Conservation (phyloP, 2,329 filamentous ascomycete species). For the Curvularia spicifera region DNA sequence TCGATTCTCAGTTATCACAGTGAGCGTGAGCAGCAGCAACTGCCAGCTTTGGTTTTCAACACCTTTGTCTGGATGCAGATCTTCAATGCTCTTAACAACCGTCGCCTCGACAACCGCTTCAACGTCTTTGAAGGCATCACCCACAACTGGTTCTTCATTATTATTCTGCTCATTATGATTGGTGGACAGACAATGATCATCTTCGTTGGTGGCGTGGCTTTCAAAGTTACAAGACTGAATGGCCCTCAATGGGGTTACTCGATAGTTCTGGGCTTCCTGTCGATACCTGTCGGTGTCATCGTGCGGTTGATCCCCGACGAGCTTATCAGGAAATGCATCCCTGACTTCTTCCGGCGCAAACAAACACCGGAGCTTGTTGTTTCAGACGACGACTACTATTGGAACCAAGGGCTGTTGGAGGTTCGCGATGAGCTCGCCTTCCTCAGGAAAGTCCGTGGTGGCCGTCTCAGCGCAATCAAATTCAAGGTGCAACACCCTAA, state of each 20-base stretch:
- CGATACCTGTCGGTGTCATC: conserved; percentile 80
- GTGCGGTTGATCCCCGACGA: conserved; percentile 84
- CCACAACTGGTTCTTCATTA: conserved; percentile 87
- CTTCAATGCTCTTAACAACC: conserved; percentile 98
- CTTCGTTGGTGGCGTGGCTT: conserved; percentile 81
- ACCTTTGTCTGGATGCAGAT: conserved; percentile 99
- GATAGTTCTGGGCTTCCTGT: conserved; percentile 81
- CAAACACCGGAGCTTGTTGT: conserved; percentile 52
- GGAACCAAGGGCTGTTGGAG: conserved; percentile 74
- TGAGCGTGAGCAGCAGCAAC: conserved; percentile 53
- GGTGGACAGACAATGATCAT: conserved; percentile 89
- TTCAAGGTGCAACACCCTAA: conserved; percentile 78
- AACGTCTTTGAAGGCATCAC: conserved; percentile 92
- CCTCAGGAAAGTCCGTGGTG: conserved; percentile 79
- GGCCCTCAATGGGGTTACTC: conserved; percentile 87
- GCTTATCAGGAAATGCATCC: conserved; percentile 57
- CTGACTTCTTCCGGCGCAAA: conserved; percentile 52
- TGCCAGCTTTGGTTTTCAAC: conserved; percentile 91
- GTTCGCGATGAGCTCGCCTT: conserved; percentile 82
- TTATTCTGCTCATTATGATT: conserved; percentile 85
- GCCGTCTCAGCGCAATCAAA: conserved; percentile 79
- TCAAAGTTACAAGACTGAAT: conserved; percentile 74
- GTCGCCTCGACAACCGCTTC: conserved; percentile 90
- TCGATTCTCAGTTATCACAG: conserved; percentile 66
- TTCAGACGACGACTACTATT: conserved; percentile 59